These are phyloP conservation scores for Septoria linicola DNA, from an alignment of 2,329 filamentous ascomycete species.

Conservation along the genomic window DNA sequence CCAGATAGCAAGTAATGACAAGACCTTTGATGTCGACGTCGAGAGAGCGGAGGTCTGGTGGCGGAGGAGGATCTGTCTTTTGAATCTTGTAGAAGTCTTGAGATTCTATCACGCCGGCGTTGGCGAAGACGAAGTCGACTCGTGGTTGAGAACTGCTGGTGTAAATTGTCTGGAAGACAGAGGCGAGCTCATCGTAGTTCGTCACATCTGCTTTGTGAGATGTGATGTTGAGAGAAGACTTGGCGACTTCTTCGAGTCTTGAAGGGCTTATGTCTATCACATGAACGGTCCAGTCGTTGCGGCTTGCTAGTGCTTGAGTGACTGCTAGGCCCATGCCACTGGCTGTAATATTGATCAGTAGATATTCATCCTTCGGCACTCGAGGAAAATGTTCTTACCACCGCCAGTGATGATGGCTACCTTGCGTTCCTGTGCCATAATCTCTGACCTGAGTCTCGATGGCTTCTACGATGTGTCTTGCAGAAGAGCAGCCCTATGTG, in stretches of 20 bases:
- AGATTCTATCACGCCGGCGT: slow-evolving; percentile 48
- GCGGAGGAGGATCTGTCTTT: slow-evolving; percentile 26
- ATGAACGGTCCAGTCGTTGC: slow-evolving; percentile 43
- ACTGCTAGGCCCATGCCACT: slow-evolving; percentile 47
- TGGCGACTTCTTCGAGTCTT: slow-evolving; percentile 36
- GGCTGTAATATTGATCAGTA: slow-evolving; percentile 32
- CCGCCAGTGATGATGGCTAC: slow-evolving; percentile 33
- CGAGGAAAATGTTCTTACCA: slow-evolving; percentile 18
- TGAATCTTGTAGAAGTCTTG: slow-evolving; percentile 44
- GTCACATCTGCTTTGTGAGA: slow-evolving; percentile 44
- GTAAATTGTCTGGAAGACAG: slow-evolving; percentile 43
- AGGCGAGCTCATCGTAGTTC: slow-evolving; percentile 37
- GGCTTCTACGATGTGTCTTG: too few species aligned
- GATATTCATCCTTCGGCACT: not conserved
- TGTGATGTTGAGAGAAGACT: slow-evolving; percentile 30
- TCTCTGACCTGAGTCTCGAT: too few species aligned
- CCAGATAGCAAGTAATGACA: slow-evolving; percentile 40
- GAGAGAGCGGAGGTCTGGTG: slow-evolving; percentile 39
- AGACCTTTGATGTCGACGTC: slow-evolving; percentile 44
- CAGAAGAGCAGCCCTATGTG: too few species aligned
- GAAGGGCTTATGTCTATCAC: slow-evolving; percentile 43
- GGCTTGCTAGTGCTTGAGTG: slow-evolving; percentile 38
- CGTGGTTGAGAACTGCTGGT: slow-evolving; percentile 21
- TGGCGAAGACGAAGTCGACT: slow-evolving; percentile 52
- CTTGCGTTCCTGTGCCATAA: slow-evolving; percentile 21